Conservation (phyloP, 371 early-diverging fungal species). For the Mucor circinelloides region DNA sequence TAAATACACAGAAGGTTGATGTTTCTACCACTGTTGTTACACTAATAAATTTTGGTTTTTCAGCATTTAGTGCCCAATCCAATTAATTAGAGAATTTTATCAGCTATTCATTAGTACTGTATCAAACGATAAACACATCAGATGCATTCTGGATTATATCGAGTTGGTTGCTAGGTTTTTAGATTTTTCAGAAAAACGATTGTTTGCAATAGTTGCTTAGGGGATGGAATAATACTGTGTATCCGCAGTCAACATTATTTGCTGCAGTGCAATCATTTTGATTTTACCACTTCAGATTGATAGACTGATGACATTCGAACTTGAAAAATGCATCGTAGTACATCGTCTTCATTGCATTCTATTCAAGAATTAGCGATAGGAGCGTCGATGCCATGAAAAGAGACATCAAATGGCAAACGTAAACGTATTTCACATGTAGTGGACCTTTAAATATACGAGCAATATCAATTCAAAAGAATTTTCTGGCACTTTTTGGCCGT, state of each 20-base stretch:
- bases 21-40: background rate
- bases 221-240: background rate
- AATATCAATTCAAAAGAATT: constrained; percentile 1
- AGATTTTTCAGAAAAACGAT: background rate
- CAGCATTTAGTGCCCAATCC: background rate
- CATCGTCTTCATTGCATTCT: too few species aligned
- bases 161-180: background rate
- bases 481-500: background rate
- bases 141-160: background rate
- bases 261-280: background rate
- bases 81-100: background rate
- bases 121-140: background rate
- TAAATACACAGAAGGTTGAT: too few species aligned
- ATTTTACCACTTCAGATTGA: too few species aligned
- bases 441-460: background rate
- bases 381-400: too few species aligned
- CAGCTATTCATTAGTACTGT: background rate
- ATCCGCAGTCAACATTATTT: background rate
- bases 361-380: background rate
- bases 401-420: background rate
- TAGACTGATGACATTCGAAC: too few species aligned
- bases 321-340: too few species aligned
- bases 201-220: background rate
- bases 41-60: background rate
- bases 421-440: background rate